phyloP scores from a whole-genome alignment of 1,284 basidiomycete genomes.

The Fomitopsis betulina region DNA sequence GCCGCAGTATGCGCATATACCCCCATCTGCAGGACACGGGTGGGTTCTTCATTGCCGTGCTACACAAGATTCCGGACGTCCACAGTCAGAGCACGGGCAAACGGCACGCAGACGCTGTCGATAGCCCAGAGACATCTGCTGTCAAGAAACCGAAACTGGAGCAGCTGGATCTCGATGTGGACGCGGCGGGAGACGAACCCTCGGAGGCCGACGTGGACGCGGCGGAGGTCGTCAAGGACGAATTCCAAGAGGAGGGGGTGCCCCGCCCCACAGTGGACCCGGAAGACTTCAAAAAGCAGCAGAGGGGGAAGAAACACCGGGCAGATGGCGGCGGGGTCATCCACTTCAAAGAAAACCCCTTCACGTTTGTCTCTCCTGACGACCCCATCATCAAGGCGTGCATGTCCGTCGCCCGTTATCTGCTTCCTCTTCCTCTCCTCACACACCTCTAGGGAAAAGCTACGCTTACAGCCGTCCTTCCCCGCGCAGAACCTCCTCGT shows the following conservation, averaged over 20 bases:
- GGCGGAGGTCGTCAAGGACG: conserved; percentile 15
- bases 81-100: conserved; percentile 37
- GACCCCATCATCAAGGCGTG: conserved; percentile 69
- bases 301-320: conserved; percentile 22
- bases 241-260: conserved; percentile 8
- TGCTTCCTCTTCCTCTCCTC: not conserved
- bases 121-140: conserved; percentile 35
- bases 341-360: conserved; percentile 88
- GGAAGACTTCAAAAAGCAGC: conserved; percentile 14
- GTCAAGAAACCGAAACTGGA: conserved; percentile 45
- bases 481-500: conserved; percentile 79
- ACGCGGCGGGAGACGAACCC: conserved; percentile 13
- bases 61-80: conserved; percentile 45
- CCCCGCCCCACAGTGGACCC: not conserved
- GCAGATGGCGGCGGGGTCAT: conserved; percentile 33
- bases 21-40: conserved; percentile 97
- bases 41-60: conserved; percentile 93
- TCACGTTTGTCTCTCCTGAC: conserved; percentile 70
- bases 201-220: conserved; percentile 8
- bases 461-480: conserved; percentile 73
- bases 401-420: conserved; percentile 47
- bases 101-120: conserved; percentile 38
- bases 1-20: conserved; percentile 76
- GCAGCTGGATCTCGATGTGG: conserved; percentile 2
- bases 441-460: conserved; percentile 52